Percentiles rank a stretch among this genome's conserved stretches.
phyloP scores from a whole-genome alignment of 2,329 filamentous ascomycete genomes.

The Bipolaris cookei region DNA sequence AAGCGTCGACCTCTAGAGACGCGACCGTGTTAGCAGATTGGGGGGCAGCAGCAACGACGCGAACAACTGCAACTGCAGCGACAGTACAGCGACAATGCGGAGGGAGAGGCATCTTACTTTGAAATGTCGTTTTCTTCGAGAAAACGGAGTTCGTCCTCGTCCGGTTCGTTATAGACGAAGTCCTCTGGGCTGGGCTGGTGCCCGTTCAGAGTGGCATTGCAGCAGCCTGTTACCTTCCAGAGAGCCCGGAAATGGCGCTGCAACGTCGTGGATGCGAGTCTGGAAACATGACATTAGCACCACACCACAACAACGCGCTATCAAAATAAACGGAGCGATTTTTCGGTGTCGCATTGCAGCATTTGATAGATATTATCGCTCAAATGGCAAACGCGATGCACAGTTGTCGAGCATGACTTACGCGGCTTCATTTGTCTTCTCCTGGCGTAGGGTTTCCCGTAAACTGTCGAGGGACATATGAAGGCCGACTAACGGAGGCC shows the following conservation, averaged over 20 bases:
- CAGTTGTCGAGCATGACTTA: slow-evolving; percentile 43
- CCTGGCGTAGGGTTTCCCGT: slow-evolving; percentile 50
- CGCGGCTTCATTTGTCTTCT: slow-evolving; percentile 53
- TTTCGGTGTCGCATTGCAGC: slow-evolving; percentile 48
- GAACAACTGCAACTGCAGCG: slow-evolving; percentile 7
- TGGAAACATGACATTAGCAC: slow-evolving; percentile 61
- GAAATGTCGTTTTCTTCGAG: slow-evolving; percentile 64
- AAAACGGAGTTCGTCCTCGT: slow-evolving; percentile 61
- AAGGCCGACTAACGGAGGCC: slow-evolving; percentile 48
- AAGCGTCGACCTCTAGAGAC: slow-evolving; percentile 61
- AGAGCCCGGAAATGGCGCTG: slow-evolving; percentile 88
- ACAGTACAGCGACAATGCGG: neutral
- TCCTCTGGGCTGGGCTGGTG: slow-evolving; percentile 63
- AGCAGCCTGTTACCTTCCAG: slow-evolving; percentile 67
- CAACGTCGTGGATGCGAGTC: slow-evolving; percentile 65
- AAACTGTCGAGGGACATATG: slow-evolving; percentile 58
- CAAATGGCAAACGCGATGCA: slow-evolving; percentile 26
- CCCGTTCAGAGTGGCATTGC: slow-evolving; percentile 61
- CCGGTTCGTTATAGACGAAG: slow-evolving; percentile 61
- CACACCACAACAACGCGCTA: slow-evolving; percentile 45
- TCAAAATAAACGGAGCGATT: slow-evolving; percentile 51
- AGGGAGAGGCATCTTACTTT: slow-evolving; percentile 56
- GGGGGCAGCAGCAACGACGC: slow-evolving; percentile 33
- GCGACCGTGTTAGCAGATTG: slow-evolving; percentile 37
- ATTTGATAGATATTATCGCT: slow-evolving; percentile 20